Conservation (phyloP, 2,329 filamentous ascomycete genomes). For the Colletotrichum caudatum region DNA sequence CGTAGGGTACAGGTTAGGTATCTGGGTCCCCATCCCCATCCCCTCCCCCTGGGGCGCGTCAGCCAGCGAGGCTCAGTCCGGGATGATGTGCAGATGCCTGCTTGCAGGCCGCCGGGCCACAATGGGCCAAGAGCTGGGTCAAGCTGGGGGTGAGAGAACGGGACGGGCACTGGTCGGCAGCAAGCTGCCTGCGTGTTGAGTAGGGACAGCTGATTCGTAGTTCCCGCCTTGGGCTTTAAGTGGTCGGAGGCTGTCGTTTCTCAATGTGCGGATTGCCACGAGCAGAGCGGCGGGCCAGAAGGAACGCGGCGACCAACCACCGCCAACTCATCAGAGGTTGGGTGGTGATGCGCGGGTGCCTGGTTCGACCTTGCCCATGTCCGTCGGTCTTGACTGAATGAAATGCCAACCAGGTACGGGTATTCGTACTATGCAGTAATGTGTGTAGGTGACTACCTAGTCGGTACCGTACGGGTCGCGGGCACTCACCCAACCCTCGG, state of each 20-base stretch:
- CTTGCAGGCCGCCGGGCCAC: conserved; percentile 11
- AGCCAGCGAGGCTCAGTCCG: conserved; percentile 40
- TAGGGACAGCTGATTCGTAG: neutral
- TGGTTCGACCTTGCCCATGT: neutral
- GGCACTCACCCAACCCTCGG: neutral
- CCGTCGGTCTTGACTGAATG: neutral
- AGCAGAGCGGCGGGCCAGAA: neutral
- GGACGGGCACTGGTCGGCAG: neutral
- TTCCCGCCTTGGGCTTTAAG: neutral
- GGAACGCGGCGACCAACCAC: neutral
- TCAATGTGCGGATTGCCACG: neutral
- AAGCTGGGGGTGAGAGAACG: neutral
- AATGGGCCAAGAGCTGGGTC: neutral
- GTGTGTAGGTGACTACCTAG: too few species aligned
- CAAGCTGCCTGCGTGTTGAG: too few species aligned
- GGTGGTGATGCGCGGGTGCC: neutral
- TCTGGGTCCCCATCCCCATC: neutral
- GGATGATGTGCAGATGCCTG: conserved; percentile 40
- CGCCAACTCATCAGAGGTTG: conserved; percentile 4
- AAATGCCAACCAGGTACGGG: too few species aligned
- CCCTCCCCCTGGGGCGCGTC: conserved; percentile 23
- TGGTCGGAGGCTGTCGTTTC: neutral
- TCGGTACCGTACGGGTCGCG: conserved; percentile 7
- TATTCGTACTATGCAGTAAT: too few species aligned
- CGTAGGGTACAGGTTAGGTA: neutral